These are phyloP conservation scores for Linaria vulgaris DNA, from an alignment of 257 asterid genomes.

Conservation along the genomic window DNA sequence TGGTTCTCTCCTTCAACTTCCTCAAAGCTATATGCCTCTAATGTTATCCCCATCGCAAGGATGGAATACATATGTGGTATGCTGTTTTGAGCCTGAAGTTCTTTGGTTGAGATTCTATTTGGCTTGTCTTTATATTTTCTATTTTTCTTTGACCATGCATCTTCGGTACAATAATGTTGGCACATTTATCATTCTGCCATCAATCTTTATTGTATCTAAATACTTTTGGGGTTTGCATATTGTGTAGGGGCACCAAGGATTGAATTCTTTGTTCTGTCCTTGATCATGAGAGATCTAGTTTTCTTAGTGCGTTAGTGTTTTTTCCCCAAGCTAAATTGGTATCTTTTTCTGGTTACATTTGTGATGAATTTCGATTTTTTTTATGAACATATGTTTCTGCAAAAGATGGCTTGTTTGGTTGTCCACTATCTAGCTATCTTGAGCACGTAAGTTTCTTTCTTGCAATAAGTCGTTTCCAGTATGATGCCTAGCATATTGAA, in stretches of 20 bases:
- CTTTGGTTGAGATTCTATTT: neutral
- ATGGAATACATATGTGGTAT: slow-evolving; percentile 66
- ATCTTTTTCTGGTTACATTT: neutral
- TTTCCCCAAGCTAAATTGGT: slow-evolving; percentile 3
- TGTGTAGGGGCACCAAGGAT: neutral
- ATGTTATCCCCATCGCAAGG: slow-evolving; percentile 51
- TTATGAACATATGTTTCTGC: neutral
- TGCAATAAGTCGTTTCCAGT: slow-evolving; percentile 6
- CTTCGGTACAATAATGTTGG: neutral
- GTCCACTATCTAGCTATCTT: neutral
- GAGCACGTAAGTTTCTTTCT: neutral
- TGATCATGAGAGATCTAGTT: neutral
- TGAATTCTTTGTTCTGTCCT: neutral
- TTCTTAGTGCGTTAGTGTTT: neutral
- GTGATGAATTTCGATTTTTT: neutral
- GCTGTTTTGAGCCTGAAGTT: slow-evolving; percentile 3
- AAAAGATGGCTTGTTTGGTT: slow-evolving; percentile 2
- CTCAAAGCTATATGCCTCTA: slow-evolving; percentile 56
- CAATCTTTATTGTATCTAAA: slow-evolving; percentile 12
- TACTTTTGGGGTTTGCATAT: slow-evolving; percentile 6
- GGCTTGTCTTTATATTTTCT: neutral
- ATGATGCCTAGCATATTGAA: neutral
- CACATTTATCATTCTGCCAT: neutral
- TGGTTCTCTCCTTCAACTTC: slow-evolving; percentile 44
- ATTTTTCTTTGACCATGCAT: neutral